Evolutionary conservation across 2,329 filamentous ascomycete genomes (phyloP), one percentile per base, ranked within the genome.

Genomic region (Dactylellina drechsleri): DNA sequence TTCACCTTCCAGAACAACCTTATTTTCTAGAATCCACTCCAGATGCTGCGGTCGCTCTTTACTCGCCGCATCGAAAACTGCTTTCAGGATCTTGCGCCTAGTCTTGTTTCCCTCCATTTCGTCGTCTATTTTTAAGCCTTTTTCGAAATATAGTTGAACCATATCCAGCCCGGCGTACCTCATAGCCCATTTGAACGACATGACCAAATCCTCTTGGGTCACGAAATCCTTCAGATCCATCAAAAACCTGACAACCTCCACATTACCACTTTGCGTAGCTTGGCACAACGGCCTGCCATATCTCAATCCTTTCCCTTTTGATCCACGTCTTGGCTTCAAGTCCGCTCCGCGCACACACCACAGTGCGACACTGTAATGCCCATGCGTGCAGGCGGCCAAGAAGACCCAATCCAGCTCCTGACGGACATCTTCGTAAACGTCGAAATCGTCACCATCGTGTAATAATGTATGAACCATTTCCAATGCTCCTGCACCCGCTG

Each of bases 201-300:
- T 28, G 2, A 50, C n/a, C 43, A 58, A 47, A n/a, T 65, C 52
- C 6, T 58, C 52, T 12, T 56, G 13, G 1, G 6, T 20, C 13
- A 41, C 58, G 2, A 71, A 36, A 13, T 43, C 28, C 16, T 53
- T 18, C 13, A 58, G 2, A 1, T 31, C 66, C 12, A 71, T 18
- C 36, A 71, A 43, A 59, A 59, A 65, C 13, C 52, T 40, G 0
- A 71, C 66, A 2, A 71, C 2, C 28, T 71, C 66, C 45, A 65
- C 66, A 54, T 71, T 71, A 1, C 66, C 66, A 28, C 66, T 71
- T 40, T 71, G 66, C 10, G 66, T 71, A 7, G 66, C 66, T 13
- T 57, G 28, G 23, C 66, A 71, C 3, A 71, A n/a, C 0, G 66
- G 59, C 36, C 66, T 53, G 7, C 36, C 18, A 26, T 45, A 45